These are phyloP conservation scores for Actinidia arguta DNA, from an alignment of 179 eudicot species.

Conservation along the genomic window DNA sequence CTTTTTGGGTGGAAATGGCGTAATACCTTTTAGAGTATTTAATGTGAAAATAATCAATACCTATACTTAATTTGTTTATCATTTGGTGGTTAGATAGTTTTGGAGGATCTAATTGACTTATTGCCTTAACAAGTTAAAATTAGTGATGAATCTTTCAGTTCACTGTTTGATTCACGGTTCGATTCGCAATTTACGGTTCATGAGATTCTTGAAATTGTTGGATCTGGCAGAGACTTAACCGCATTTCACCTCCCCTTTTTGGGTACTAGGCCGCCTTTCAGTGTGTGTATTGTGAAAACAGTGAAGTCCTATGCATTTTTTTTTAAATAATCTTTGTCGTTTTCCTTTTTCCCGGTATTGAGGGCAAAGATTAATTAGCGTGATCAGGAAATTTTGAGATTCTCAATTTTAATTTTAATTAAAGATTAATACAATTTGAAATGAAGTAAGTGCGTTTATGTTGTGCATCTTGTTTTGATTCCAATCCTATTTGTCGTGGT, in stretches of 20 bases:
- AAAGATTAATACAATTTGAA: not conserved
- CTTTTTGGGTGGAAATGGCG: not conserved
- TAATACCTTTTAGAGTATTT: not conserved
- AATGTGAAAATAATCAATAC: not conserved
- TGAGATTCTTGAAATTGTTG: too few species aligned
- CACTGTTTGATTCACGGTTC: not conserved
- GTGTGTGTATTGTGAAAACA: too few species aligned
- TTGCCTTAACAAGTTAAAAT: too few species aligned
- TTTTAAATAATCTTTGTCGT: too few species aligned
- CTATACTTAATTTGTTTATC: not conserved
- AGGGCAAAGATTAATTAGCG: not conserved
- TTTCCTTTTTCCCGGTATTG: too few species aligned
- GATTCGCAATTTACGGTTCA: too few species aligned
- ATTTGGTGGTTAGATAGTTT: not conserved
- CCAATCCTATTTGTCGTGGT: not conserved
- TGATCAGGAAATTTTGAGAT: not conserved
- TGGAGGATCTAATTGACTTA: not conserved
- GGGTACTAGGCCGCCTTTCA: too few species aligned
- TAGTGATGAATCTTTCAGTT: not conserved
- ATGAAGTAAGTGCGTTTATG: not conserved
- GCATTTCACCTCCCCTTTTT: too few species aligned
- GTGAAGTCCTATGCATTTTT: too few species aligned
- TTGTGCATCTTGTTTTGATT: not conserved
- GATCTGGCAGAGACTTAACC: too few species aligned
- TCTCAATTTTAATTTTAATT: not conserved